phyloP scores from a whole-genome alignment of 441 rosid genomes.

The Erysimum pusillum region DNA sequence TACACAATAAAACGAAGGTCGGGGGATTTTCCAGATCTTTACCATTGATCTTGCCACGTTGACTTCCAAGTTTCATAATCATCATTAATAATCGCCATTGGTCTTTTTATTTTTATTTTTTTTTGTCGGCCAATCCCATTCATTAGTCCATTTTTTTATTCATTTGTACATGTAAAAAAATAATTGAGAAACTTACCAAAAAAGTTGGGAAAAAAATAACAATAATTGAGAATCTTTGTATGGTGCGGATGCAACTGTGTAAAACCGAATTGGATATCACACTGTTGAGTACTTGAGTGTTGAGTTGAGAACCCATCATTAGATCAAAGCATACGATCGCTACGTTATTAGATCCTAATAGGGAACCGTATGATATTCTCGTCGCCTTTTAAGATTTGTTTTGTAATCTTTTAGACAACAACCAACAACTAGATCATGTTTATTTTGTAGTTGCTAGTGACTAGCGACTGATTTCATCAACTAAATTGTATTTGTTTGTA shows the following conservation, averaged over 20 bases:
- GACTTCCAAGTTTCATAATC: constrained; percentile 25
- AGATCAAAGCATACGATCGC: neutral
- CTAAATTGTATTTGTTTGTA: no score
- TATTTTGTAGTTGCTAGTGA: no score
- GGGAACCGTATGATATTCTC: neutral
- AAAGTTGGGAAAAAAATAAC: no score
- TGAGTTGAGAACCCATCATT: neutral
- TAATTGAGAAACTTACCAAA: no score
- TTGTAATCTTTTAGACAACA: no score
- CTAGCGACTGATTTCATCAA: no score
- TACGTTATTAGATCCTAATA: neutral
- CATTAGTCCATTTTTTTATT: neutral
- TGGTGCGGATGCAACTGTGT: neutral
- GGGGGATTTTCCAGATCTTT: neutral
- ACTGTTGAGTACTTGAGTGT: neutral
- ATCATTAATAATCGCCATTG: neutral
- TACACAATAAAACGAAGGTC: constrained; percentile 13
- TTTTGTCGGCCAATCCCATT: neutral
- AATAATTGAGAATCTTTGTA: neutral
- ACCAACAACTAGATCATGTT: no score
- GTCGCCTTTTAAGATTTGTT: neutral
- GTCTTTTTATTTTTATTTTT: neutral
- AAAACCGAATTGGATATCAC: neutral
- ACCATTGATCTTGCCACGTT: constrained; percentile 28
- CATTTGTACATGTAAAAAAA: neutral